Evolutionary conservation across 495 filamentous ascomycete species (phyloP), one percentile per base, ranked within the genome.

Genomic region (Apodospora peruviana): DNA sequence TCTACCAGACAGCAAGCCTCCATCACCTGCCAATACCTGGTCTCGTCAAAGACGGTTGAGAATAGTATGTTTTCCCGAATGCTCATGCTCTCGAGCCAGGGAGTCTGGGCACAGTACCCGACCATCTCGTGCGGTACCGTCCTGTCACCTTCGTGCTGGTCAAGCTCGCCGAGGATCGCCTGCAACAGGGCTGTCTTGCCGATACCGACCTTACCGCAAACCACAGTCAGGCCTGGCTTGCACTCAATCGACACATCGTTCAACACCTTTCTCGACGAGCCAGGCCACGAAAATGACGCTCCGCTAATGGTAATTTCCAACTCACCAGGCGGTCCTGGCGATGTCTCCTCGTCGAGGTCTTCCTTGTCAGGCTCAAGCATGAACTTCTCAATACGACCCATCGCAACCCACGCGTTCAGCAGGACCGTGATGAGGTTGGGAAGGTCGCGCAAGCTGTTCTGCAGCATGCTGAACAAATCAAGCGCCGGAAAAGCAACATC

Each of bases 71-170:
- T 91, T 25, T 91, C 84, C 2, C 84, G 83, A 39, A 95, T 90
- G 50, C 81, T 91, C 87, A 91, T 91, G 56, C 85, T 91, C 60
- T 93, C 87, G 5, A 95, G 72, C 89, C 89, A 95, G n/a, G 89
- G 86, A 3, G 81, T 86, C 56, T 95, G 88, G 2, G 83, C 81
- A 60, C 87, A 91, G 66, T 91, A 95, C 9, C 84, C 88, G 1
- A 91, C 69, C 70, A 83, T 84, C 43, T 85, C 82, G 20, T 77
- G 78, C 3, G 87, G 81, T 14, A 82, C 65, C 9, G 69, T 61
- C 19, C 76, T 75, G 5, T 78, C 69, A 7, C 89, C 88, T 11
- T 62, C 59, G 14, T 76, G 60, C 53, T 74, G 75, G 56, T 95
- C 86, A 12, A 95, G 69, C 57, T 95, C 89, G 0, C 88, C 88